A percentile compares a stretch with the other conserved stretches of the same genome.
phyloP scores from a whole-genome alignment of 176 grass and related monocot species.

The Paspalum notatum region DNA sequence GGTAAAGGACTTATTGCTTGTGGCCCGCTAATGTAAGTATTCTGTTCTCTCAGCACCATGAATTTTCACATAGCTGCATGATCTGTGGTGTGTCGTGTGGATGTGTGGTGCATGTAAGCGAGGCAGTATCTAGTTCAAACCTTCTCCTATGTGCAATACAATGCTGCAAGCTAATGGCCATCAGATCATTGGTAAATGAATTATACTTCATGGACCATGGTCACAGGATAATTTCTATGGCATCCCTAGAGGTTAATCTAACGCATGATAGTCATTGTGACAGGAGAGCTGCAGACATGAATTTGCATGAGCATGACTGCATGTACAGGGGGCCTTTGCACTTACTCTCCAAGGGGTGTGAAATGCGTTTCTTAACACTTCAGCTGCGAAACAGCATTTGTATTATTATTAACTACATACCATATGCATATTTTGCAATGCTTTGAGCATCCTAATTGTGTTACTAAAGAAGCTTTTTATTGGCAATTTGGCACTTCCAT shows the following conservation, averaged over 20 bases:
- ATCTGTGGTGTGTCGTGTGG: background rate
- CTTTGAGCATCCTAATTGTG: slow-evolving; percentile 25
- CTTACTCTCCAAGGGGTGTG: background rate
- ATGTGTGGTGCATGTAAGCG: background rate
- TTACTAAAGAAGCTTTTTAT: background rate
- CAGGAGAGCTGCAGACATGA: background rate
- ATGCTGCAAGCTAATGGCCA: background rate
- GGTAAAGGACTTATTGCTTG: slow-evolving; percentile 90
- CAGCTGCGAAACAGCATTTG: background rate
- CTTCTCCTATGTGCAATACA: background rate
- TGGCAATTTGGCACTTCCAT: background rate
- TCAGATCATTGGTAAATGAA: slow-evolving; percentile 24
- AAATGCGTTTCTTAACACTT: background rate
- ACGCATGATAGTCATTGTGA: background rate
- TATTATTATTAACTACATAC: slow-evolving; percentile 9
- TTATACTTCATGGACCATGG: background rate
- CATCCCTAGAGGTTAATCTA: background rate
- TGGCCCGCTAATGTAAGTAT: slow-evolving; percentile 89
- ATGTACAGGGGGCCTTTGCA: slow-evolving; percentile 4
- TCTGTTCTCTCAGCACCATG: slow-evolving; percentile 26
- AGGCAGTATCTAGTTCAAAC: slow-evolving; percentile 24
- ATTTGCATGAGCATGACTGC: slow-evolving; percentile 32
- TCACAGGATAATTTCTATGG: background rate
- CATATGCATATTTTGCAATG: background rate
- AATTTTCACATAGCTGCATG: slow-evolving; percentile 18